Percentiles rank a stretch among this genome's conserved stretches.
Evolutionary conservation across 352 stramenopile species (phyloP).

Genomic region (Globisporangium parvum): DNA sequence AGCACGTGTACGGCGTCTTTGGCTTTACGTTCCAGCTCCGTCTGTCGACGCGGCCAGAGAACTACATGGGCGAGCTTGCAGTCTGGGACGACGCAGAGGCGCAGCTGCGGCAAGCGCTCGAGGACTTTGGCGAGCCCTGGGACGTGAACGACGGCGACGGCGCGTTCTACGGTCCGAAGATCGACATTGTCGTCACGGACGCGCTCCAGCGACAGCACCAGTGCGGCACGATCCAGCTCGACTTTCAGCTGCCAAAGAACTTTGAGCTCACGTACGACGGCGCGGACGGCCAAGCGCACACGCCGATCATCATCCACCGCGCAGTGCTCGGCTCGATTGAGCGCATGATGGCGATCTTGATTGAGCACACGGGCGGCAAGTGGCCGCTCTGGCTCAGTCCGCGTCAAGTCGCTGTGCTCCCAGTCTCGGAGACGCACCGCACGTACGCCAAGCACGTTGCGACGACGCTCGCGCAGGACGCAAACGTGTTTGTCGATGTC

Average conservation of each 20-base stretch:
- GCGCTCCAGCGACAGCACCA: conserved; percentile 95
- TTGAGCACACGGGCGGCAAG: conserved; percentile 95
- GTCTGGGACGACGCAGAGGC: conserved; percentile 92
- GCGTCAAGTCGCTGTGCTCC: conserved; percentile 70
- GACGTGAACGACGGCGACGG: conserved; percentile 92
- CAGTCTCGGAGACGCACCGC: conserved; percentile 54
- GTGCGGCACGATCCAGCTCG: conserved; percentile 96
- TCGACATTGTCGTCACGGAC: conserved; percentile 97
- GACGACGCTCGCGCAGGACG: conserved; percentile 29
- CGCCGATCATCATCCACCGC: conserved; percentile 96
- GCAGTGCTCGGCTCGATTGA: conserved; percentile 97
- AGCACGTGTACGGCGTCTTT: conserved; percentile 94
- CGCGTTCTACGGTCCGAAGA: conserved; percentile 97
- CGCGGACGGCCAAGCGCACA: conserved; percentile 83
- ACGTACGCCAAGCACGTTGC: conserved; percentile 60
- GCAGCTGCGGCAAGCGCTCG: conserved; percentile 56
- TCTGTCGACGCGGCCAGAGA: conserved; percentile 93
- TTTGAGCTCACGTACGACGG: conserved; percentile 94
- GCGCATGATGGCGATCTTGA: conserved; percentile 97
- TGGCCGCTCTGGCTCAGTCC: conserved; percentile 95
- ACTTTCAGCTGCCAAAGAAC: conserved; percentile 97
- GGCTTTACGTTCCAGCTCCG: conserved; percentile 92
- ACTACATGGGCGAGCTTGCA: conserved; percentile 90
- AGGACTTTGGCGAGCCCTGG: conserved; percentile 70
- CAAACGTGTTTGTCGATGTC: conserved; percentile 64